These are phyloP conservation scores for Penicillium dipodomyicola DNA, from an alignment of 495 filamentous ascomycete genomes.

Conservation along the genomic window DNA sequence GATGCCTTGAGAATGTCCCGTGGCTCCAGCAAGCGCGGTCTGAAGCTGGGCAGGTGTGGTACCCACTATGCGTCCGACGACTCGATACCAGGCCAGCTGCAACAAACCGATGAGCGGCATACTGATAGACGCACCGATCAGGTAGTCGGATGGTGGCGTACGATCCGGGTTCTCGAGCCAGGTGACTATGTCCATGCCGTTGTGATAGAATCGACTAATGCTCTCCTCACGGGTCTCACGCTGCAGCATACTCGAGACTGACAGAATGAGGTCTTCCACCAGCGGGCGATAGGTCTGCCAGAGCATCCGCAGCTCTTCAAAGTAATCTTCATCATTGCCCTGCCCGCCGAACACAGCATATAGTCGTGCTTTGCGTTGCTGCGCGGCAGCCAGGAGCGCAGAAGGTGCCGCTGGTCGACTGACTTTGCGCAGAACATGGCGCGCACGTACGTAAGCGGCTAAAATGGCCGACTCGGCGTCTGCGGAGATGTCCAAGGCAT, in stretches of 20 bases:
- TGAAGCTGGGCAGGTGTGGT: slow-evolving; percentile 27
- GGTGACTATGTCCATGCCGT: background rate
- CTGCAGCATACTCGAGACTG: background rate
- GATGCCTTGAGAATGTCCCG: slow-evolving; percentile 38
- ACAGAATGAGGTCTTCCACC: slow-evolving; percentile 1
- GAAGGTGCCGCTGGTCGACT: background rate
- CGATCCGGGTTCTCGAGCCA: slow-evolving; percentile 23
- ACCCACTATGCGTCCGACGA: slow-evolving; percentile 27
- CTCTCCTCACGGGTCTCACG: background rate
- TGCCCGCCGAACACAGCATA: slow-evolving; percentile 6
- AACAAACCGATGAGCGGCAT: slow-evolving; percentile 32
- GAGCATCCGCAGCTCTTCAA: background rate
- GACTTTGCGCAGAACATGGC: slow-evolving; percentile 8
- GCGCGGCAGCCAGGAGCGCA: background rate
- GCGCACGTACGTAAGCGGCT: slow-evolving; percentile 17
- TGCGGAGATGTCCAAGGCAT: slow-evolving; percentile 6
- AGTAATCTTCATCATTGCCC: slow-evolving; percentile 2
- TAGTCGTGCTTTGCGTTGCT: background rate
- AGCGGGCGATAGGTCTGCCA: background rate
- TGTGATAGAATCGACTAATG: background rate
- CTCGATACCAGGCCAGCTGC: slow-evolving; percentile 29
- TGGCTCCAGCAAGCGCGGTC: slow-evolving; percentile 22
- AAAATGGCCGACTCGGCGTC: slow-evolving; percentile 20
- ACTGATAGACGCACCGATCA: slow-evolving; percentile 33
- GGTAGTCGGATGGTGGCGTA: slow-evolving; percentile 18